Conservation (phyloP, 164 flowering plant genomes). For the Vitis vinifera region ASM3070453v1 NC_081814.1:10921501-10922000, state of each 20-base stretch:
- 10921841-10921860: constrained; percentile 66
- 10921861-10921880: constrained; percentile 48
- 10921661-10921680: constrained; percentile 24
- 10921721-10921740: constrained; percentile 11
- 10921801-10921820: constrained; percentile 1
- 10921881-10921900: constrained; percentile 46
- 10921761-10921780: neutral
- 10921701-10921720: constrained; percentile 16
- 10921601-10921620: neutral
- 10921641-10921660: constrained; percentile 10
- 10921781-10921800: neutral
- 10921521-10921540: no score
- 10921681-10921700: constrained; percentile 14
- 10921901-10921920: constrained; percentile 32
- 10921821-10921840: neutral
- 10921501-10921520: no score
- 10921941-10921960: constrained; percentile 53
- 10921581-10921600: neutral
- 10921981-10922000: constrained; percentile 84
- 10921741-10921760: constrained; percentile 2
- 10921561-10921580: no score
- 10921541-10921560: no score
- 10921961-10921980: constrained; percentile 54
- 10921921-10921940: constrained; percentile 69
- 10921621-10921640: neutral